Base-by-base conservation (phyloP, 805 yeast species). In the Kazachstania bromeliacearum region DNA sequence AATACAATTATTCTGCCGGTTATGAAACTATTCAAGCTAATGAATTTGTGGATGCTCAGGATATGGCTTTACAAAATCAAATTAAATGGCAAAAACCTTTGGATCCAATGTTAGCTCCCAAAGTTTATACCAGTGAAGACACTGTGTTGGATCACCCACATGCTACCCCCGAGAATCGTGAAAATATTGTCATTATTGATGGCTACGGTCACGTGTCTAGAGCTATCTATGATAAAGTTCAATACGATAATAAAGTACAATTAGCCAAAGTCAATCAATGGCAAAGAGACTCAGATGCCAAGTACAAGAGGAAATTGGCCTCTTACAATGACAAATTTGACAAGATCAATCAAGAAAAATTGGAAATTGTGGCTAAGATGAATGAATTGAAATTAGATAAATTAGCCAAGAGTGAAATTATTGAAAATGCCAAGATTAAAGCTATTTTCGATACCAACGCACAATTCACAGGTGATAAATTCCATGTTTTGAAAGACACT, bases 151-250 rank as follows among this genome's bases (percentile, higher is more conserved):
- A 27, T 28, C 27, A 28, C 15, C 26, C 35, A 14, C 14, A 34
- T 13, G 60, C 62, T 2, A 45, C 57, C 12, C 57, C 59, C 4
- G 50, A 55, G 13, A 50, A 53, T 16, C 56, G 53, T 4, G 62
- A 57, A 40, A 24, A 36, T 15, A 39, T 57, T 4, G 53, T 55
- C 7, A 51, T 46, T 21, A 47, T 54, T 2, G 43, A 41, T 8
- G 43, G 47, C 7, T 44, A 47, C 27, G 55, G 57, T 7, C 40
- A 48, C 34, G 31, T 57, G 8, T 51, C 60, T 4, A 54, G 52
- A 36, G 51, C 55, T 2, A 44, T 57, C 4, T 50, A 51, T 35
- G 61, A 57, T 33, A 45, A 47, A 33, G 34, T 54, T 8, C 33
- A 42, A 8, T 53, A 48, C 31, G 51, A 55, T 6, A 43, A 46